Conservation (phyloP, 75 land plant species). For the Pinus tabuliformis region DNA sequence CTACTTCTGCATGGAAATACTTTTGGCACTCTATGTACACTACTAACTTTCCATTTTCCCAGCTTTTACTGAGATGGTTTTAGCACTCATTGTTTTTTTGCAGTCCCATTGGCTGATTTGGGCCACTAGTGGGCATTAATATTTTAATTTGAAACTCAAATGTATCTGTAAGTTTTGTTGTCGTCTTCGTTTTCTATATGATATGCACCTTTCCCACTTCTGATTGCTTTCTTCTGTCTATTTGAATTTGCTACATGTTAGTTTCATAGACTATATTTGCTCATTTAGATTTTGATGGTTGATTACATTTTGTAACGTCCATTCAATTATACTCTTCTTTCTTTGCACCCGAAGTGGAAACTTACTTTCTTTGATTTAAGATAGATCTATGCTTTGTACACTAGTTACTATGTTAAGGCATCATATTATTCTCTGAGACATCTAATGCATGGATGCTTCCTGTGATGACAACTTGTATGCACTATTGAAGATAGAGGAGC, state of each 20-base stretch:
- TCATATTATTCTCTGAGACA: background rate
- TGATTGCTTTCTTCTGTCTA: background rate
- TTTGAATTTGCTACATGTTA: background rate
- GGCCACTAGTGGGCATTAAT: too few relatives aligned
- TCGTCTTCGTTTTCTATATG: background rate
- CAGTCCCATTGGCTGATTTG: too few relatives aligned
- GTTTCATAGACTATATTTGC: background rate
- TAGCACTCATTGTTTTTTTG: too few relatives aligned
- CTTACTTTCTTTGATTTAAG: background rate
- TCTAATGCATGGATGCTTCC: background rate
- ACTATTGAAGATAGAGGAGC: constrained; percentile 51
- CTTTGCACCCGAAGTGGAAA: background rate
- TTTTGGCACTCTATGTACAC: too few relatives aligned
- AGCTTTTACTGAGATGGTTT: too few relatives aligned
- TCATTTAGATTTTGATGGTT: background rate
- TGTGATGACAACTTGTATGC: background rate
- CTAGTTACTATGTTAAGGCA: background rate
- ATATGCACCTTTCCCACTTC: background rate
- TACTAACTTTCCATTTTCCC: too few relatives aligned
- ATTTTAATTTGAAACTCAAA: too few relatives aligned
- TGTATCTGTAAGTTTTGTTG: background rate
- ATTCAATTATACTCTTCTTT: background rate
- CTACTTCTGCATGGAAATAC: too few relatives aligned
- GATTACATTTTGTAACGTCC: background rate
- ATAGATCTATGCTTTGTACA: background rate